Base-by-base conservation (phyloP, 306 rosid species). In the Castanea sativa region DNA sequence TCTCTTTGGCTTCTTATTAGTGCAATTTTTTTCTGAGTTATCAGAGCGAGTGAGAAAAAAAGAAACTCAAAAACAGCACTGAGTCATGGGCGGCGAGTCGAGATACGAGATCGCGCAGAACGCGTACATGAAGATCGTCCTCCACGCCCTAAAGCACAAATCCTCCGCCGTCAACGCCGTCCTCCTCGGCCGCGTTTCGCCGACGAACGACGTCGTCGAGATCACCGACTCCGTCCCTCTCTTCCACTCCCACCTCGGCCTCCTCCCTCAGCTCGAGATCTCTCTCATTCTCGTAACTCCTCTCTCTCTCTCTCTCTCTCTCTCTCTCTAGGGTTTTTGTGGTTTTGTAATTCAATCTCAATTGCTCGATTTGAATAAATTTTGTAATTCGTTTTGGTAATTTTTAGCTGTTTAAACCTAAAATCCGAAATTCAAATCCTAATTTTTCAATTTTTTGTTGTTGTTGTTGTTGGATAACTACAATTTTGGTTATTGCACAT, bases 261-360 rank as follows among this genome's bases (percentile, higher is more conserved):
- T 95, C 60, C 99, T 95, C 70, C 99, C 99, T 8, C 98, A 90
- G 83, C 88, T 95, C 55, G 99, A 95, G 91, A 95, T 93, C 84
- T 90, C 99, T n/a, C 99, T 95, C 63, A 84, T 95, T 35, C 90
- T 95, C 85, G 99, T 95, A 71, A 49, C 53, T 49, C 15, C 6
- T 25, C 65, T 4, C 69, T 43, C 74, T 33, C 14, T 27, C 53
- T 51, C 21, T 35, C 27, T 68, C 45, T 77, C 33, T 19, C n/a
- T 27, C 53, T 51, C 21, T 35, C 27, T 68, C 45, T 77, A 55
- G 18, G 55, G 2, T 38, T 7, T 38, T 7, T 52, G 38, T 74
- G 5, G 0, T 64, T 55, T 55, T 38, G 19, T n/a, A 74, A 16
- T 18, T 55, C 32, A 57, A 23, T 60, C 5, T 63, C 0, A 20